A percentile compares a stretch with the other conserved stretches of the same genome.
Evolutionary conservation across 2,329 filamentous ascomycete species (phyloP).

Genomic region (Fusarium verticillioides): DNA sequence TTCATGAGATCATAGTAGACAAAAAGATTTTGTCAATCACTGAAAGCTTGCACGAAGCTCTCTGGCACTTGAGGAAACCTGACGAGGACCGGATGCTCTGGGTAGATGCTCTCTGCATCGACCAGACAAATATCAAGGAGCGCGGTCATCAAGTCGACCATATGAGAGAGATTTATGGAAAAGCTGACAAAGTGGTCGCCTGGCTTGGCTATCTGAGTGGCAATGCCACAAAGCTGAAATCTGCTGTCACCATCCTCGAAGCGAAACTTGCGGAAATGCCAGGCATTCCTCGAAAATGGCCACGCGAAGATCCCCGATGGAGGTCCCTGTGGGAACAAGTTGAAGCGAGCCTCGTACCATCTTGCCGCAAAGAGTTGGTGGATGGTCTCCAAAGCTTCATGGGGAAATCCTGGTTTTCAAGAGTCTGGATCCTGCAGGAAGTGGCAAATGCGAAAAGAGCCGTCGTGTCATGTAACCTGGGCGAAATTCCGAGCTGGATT

Average conservation of each 20-base stretch:
- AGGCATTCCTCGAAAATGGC: too few relatives aligned
- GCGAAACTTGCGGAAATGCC: too few relatives aligned
- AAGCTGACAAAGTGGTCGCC: background rate
- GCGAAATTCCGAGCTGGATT: fast-evolving
- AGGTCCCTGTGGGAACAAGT: background rate
- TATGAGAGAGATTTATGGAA: background rate
- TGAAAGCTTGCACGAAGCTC: background rate
- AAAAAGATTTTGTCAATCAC: background rate
- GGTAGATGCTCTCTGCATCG: constrained; percentile 19
- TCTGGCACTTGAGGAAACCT: fast-evolving
- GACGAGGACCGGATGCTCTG: background rate
- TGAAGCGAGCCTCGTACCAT: fast-evolving
- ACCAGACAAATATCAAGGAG: constrained; percentile 11
- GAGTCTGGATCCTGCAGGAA: constrained; percentile 27
- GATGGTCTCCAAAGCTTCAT: background rate
- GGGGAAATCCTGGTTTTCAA: background rate
- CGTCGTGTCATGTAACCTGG: background rate
- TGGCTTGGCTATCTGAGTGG: background rate
- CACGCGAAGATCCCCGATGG: too few relatives aligned
- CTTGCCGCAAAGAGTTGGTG: fast-evolving
- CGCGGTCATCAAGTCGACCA: constrained; percentile 12
- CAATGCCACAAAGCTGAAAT: fast-evolving
- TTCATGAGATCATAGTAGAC: background rate
- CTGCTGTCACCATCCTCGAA: background rate
- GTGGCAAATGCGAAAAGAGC: background rate